These are phyloP conservation scores for Cyberlindnera mycetangii DNA, from an alignment of 805 yeast genomes.

Conservation along the genomic window DNA sequence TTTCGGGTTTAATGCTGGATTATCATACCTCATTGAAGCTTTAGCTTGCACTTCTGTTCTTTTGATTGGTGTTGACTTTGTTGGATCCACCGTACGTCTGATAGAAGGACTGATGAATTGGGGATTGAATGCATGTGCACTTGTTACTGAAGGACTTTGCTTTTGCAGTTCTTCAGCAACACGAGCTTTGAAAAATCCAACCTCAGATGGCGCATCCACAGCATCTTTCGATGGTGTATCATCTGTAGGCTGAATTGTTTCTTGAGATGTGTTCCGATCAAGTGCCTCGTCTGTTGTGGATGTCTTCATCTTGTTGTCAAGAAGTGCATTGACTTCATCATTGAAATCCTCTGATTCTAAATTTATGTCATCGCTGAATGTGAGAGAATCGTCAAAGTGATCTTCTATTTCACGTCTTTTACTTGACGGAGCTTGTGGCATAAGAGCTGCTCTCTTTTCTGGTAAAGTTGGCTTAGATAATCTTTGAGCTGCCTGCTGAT, in stretches of 20 bases:
- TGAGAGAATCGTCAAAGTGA: slow-evolving; percentile 49
- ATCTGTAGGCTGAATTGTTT: neutral
- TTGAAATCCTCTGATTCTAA: slow-evolving; percentile 36
- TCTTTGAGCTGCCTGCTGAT: neutral
- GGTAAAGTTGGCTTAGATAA: slow-evolving; percentile 9
- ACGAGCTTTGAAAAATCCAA: slow-evolving; percentile 60
- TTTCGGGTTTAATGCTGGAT: slow-evolving; percentile 26
- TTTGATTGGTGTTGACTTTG: slow-evolving; percentile 62
- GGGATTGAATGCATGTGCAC: slow-evolving; percentile 48
- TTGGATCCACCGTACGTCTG: slow-evolving; percentile 62
- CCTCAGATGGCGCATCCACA: slow-evolving; percentile 15
- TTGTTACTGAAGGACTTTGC: slow-evolving; percentile 33
- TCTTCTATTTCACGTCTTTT: slow-evolving; percentile 30
- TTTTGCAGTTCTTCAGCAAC: slow-evolving; percentile 56
- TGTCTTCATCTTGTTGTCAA: slow-evolving; percentile 21
- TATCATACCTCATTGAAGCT: slow-evolving; percentile 24
- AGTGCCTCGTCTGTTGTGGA: slow-evolving; percentile 3
- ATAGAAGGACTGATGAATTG: slow-evolving; percentile 55
- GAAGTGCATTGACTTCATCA: slow-evolving; percentile 25
- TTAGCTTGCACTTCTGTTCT: slow-evolving; percentile 29
- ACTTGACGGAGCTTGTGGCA: slow-evolving; percentile 6
- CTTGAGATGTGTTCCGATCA: slow-evolving; percentile 3
- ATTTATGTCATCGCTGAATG: slow-evolving; percentile 48
- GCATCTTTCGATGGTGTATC: slow-evolving; percentile 15
- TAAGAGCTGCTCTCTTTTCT: slow-evolving; percentile 15